A percentile compares a stretch with the other conserved stretches of the same genome.
Conservation (phyloP, 495 filamentous ascomycete genomes). For the Penicillium cosmopolitanum region DNA sequence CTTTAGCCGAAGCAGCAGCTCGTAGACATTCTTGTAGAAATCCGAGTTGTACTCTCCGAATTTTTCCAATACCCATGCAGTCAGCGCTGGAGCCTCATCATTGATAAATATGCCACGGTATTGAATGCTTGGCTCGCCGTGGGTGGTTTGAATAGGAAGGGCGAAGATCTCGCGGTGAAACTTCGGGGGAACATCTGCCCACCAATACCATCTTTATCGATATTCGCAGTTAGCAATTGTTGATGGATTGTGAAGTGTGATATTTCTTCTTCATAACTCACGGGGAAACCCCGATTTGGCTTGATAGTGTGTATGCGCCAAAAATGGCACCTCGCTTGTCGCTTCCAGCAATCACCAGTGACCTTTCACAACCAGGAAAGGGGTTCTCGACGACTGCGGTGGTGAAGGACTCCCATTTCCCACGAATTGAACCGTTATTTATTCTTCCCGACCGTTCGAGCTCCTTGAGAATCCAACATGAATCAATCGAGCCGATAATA, state of each 20-base stretch:
- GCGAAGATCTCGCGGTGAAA: conserved; percentile 60
- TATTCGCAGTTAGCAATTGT: conserved; percentile 2
- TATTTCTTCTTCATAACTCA: not conserved
- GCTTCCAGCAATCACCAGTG: conserved; percentile 69
- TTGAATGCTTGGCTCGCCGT: conserved; percentile 67
- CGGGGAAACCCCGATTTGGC: conserved; percentile 77
- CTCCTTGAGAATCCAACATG: conserved; percentile 61
- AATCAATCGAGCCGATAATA: conserved; percentile 70
- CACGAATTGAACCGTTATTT: conserved; percentile 55
- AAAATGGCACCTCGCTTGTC: conserved; percentile 73
- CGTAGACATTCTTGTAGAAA: conserved; percentile 72
- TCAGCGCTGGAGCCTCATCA: conserved; percentile 73
- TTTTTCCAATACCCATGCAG: conserved; percentile 67
- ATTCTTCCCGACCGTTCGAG: conserved; percentile 59
- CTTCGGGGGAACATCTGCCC: conserved; percentile 66
- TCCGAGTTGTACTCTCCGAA: conserved; percentile 61
- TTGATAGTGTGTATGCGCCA: conserved; percentile 73
- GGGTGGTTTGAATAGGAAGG: conserved; percentile 52
- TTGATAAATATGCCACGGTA: conserved; percentile 82
- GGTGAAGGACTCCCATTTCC: conserved; percentile 72
- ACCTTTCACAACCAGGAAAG: conserved; percentile 56
- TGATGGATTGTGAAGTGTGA: not conserved
- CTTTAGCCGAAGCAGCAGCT: conserved; percentile 67
- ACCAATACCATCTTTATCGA: conserved; percentile 65
- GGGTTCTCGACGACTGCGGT: conserved; percentile 63